phyloP scores from a whole-genome alignment of 1,284 basidiomycete genomes.

The Sporisorium sorghi region DNA sequence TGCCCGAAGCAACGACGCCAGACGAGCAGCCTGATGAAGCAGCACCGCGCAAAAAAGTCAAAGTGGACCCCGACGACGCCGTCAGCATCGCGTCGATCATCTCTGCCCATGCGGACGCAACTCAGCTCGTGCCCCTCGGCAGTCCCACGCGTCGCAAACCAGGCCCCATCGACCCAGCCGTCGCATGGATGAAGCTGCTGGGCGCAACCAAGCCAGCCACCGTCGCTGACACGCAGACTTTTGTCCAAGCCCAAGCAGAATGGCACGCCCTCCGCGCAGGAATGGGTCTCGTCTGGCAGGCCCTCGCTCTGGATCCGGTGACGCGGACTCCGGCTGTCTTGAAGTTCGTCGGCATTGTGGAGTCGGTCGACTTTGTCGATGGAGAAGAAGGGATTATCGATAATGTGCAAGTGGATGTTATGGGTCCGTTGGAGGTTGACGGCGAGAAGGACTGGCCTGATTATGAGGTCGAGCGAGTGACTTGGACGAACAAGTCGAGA shows the following conservation, averaged over 20 bases:
- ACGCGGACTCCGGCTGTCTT: not conserved
- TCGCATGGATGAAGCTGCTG: not conserved
- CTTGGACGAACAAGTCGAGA: not conserved
- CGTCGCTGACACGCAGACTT: not conserved
- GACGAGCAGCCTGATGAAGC: not conserved
- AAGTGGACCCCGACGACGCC: not conserved
- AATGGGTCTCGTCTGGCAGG: not conserved
- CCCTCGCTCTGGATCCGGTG: conserved; percentile 2
- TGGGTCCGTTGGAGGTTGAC: conserved; percentile 4
- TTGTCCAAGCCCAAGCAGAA: not conserved
- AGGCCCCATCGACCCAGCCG: not conserved
- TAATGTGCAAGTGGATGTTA: not conserved
- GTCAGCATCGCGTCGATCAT: not conserved
- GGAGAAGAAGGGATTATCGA: not conserved
- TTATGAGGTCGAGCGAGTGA: not conserved
- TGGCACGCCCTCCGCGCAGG: not conserved
- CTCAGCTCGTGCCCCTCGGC: not conserved
- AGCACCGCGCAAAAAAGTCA: conserved; percentile 4
- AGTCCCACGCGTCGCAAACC: not conserved
- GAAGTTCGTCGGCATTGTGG: conserved; percentile 8
- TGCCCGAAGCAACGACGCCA: too few relatives aligned
- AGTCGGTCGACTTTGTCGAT: not conserved
- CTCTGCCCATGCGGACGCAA: too few relatives aligned
- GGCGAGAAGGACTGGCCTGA: not conserved
- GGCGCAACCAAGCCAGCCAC: not conserved